phyloP scores from a whole-genome alignment of 345 rosid species.

The Ailanthus altissimus region DNA sequence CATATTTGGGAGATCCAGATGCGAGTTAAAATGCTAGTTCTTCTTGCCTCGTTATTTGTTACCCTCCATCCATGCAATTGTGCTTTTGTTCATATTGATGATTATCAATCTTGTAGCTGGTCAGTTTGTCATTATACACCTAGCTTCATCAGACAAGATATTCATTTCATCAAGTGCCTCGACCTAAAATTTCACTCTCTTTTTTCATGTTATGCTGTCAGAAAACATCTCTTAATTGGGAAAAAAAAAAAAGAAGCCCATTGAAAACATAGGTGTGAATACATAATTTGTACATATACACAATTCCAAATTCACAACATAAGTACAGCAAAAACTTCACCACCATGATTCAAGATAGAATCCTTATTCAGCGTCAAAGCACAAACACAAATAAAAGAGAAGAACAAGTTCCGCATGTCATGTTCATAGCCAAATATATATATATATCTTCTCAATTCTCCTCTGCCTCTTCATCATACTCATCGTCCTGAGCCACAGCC shows the following conservation, averaged over 20 bases:
- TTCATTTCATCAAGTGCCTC: no score
- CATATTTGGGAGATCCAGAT: neutral
- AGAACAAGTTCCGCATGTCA: conserved; percentile 6
- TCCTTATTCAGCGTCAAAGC: conserved; percentile 28
- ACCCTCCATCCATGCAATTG: no score
- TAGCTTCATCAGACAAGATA: no score
- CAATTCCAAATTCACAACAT: conserved; percentile 13
- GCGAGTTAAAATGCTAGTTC: neutral
- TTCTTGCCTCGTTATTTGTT: no score
- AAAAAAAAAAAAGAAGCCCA: neutral
- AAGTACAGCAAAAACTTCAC: conserved; percentile 11
- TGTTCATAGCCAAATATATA: neutral
- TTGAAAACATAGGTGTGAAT: conserved; percentile 1
- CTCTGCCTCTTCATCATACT: conserved; percentile 57
- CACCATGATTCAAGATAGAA: conserved; percentile 16
- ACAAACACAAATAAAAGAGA: neutral
- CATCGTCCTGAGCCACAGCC: conserved; percentile 63
- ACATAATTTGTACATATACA: conserved; percentile 14
- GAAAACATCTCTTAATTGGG: no score
- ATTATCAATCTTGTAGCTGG: no score
- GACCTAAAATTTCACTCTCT: no score
- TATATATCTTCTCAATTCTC: conserved; percentile 31
- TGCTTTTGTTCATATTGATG: no score
- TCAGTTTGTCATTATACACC: no score
- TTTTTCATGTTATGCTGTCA: no score